A percentile compares a stretch with the other conserved stretches of the same genome.
Conservation (phyloP, 2,329 filamentous ascomycete genomes). For the Botryotinia calthae region DNA sequence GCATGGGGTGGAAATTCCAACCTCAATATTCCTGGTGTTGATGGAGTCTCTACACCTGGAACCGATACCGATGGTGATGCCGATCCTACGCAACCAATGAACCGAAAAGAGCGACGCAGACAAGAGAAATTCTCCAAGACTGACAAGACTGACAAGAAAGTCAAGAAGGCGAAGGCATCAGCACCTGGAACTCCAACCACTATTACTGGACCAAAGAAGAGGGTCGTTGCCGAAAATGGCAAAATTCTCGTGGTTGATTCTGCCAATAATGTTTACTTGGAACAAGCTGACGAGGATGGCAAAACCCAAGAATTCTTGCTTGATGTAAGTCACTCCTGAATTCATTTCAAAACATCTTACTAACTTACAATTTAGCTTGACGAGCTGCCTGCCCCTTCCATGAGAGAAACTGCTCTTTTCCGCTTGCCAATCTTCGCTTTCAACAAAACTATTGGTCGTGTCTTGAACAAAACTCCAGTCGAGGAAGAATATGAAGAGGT, state of each 20-base stretch:
- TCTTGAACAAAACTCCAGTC: conserved; percentile 43
- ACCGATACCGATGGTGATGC: conserved; percentile 48
- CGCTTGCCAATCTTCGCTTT: conserved; percentile 75
- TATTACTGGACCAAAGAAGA: conserved; percentile 74
- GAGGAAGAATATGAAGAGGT: conserved; percentile 42
- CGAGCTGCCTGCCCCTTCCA: conserved; percentile 73
- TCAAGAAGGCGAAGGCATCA: conserved; percentile 48
- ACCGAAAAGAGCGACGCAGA: conserved; percentile 82
- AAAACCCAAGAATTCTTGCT: conserved; percentile 79
- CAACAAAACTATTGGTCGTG: conserved; percentile 52
- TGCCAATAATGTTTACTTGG: conserved; percentile 88
- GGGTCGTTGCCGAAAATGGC: conserved; percentile 89
- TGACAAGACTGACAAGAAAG: conserved; percentile 58
- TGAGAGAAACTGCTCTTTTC: conserved; percentile 79
- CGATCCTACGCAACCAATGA: conserved; percentile 57
- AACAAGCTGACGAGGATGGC: conserved; percentile 86
- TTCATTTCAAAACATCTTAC: not conserved
- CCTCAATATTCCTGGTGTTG: conserved; percentile 66
- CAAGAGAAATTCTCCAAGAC: conserved; percentile 83
- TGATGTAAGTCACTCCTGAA: conserved; percentile 62
- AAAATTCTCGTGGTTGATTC: conserved; percentile 93
- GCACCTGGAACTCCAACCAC: conserved; percentile 42
- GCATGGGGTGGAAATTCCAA: conserved; percentile 78
- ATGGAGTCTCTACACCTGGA: conserved; percentile 46
- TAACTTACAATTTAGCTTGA: conserved; percentile 54